These are phyloP conservation scores for Scheffersomyces illinoinensis DNA, from an alignment of 1,139 yeast genomes.

Conservation along the genomic window DNA sequence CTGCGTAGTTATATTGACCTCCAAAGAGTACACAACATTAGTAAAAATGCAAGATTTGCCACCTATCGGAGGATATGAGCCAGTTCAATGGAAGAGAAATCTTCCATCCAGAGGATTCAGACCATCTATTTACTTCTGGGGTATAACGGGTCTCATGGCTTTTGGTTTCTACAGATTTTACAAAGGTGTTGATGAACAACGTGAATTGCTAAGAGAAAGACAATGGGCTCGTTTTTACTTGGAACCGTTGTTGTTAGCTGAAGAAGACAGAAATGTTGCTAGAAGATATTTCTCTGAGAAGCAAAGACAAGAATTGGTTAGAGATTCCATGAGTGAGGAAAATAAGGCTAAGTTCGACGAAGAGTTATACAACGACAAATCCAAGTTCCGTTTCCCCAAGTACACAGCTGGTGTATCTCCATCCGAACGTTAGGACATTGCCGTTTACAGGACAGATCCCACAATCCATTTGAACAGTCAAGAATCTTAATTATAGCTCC, in stretches of 20 bases:
- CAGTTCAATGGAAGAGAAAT: conserved; percentile 88
- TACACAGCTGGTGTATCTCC: conserved; percentile 46
- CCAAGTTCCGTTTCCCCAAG: conserved; percentile 48
- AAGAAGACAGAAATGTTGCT: conserved; percentile 76
- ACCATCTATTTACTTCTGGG: conserved; percentile 69
- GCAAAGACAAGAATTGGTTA: conserved; percentile 62
- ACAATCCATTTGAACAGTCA: neutral
- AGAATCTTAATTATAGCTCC: neutral
- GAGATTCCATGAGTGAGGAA: conserved; percentile 45
- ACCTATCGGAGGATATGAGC: conserved; percentile 84
- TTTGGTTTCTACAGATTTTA: conserved; percentile 73
- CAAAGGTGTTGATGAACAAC: conserved; percentile 72
- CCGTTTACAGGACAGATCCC: neutral
- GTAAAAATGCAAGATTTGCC: conserved; percentile 73
- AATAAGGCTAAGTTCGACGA: conserved; percentile 43
- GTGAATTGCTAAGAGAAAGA: conserved; percentile 75
- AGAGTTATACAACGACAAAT: conserved; percentile 46
- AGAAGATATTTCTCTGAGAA: conserved; percentile 70
- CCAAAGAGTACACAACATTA: neutral
- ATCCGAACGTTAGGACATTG: conserved; percentile 25
- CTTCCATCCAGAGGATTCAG: conserved; percentile 84
- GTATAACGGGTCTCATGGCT: conserved; percentile 61
- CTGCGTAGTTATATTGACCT: neutral
- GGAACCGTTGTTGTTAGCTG: conserved; percentile 77
- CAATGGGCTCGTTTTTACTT: conserved; percentile 76